Conservation (phyloP, 805 yeast genomes). For the Candida boleticola region DNA sequence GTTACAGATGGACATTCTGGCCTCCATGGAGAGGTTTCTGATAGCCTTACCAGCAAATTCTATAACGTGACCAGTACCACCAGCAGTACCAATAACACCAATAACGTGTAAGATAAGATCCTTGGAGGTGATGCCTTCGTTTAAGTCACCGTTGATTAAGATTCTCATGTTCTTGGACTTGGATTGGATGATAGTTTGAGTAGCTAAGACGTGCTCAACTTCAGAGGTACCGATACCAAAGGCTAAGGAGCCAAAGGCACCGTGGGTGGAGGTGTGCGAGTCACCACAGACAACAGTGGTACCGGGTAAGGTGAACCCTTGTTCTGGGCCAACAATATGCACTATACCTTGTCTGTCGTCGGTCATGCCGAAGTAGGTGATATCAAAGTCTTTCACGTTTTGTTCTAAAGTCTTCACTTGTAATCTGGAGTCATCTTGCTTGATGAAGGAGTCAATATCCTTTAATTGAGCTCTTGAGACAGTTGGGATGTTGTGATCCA, state of each 20-base stretch:
- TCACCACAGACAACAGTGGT: slow-evolving; percentile 99
- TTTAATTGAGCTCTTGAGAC: slow-evolving; percentile 76
- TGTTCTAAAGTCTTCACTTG: slow-evolving; percentile 92
- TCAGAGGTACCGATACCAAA: slow-evolving; percentile 99
- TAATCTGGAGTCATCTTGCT: slow-evolving; percentile 86
- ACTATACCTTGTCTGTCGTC: slow-evolving; percentile 97
- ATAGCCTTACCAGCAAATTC: slow-evolving; percentile 97
- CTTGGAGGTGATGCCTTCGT: slow-evolving; percentile 91
- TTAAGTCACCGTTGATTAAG: slow-evolving; percentile 76
- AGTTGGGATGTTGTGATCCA: slow-evolving; percentile 97
- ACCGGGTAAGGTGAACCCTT: slow-evolving; percentile 97
- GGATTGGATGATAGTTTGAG: slow-evolving; percentile 92
- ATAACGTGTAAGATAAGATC: slow-evolving; percentile 92
- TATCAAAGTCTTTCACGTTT: slow-evolving; percentile 85
- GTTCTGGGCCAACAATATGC: slow-evolving; percentile 98
- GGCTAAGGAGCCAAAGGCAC: slow-evolving; percentile 96
- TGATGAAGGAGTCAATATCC: slow-evolving; percentile 73
- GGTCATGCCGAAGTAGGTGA: slow-evolving; percentile 91
- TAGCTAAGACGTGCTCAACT: slow-evolving; percentile 97
- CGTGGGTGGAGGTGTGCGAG: slow-evolving; percentile 98
- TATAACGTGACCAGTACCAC: slow-evolving; percentile 96
- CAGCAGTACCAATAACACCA: slow-evolving; percentile 97
- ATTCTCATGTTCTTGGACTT: slow-evolving; percentile 96
- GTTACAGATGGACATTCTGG: slow-evolving; percentile 98
- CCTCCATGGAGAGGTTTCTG: slow-evolving; percentile 88